Evolutionary conservation across 179 eudicot genomes (phyloP), one percentile per base, ranked within the genome.

Genomic region (Drosera spatulata): DNA sequence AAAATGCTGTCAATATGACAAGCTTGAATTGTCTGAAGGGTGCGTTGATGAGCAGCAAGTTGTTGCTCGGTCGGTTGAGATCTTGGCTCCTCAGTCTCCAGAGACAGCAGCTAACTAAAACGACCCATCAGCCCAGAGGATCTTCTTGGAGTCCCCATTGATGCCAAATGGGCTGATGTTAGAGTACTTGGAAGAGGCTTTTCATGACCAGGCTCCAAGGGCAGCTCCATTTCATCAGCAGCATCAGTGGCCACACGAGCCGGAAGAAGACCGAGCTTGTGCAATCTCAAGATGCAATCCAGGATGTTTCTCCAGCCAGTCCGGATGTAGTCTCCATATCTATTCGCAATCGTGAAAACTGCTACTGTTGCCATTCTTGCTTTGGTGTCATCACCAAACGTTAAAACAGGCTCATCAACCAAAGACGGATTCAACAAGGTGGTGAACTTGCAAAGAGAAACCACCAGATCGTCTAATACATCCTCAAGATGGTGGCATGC

Each of bases 241-340:
- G 91, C 85, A 64, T 85, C 91, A 66, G 79, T 82, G 56, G 85
- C 83, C 59, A 85, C 91, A 49, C 91, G 87, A 55, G 91, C 87
- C 45, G 86, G 86, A 57, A 85, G 83, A 68, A 85, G 87, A 56
- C 91, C 91, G 52, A 82, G 84, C 70, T 85, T 82, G 74, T 85
- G 91, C 75, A 85, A 57, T 41, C 82, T 78, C 50, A 85, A 63
- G 49, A 85, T 85, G 72, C 91, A 85, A 41, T 85, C 91, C 65
- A 85, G 65, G 59, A 85, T 85, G 54, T 80, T 82, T 70, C 85
- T 79, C 91, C 91, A 85, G 54, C 91, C 84, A 3, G 77, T 73
- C 46, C 85, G 87, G 49, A 85, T 80, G 60, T 73, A 82, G 59
- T 85, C 91, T 47, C 85, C 87, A 62, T 80, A 85, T 13, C 77